Evolutionary conservation across 257 asterid genomes (phyloP).

Genomic region (Solanum dulcamara): DNA sequence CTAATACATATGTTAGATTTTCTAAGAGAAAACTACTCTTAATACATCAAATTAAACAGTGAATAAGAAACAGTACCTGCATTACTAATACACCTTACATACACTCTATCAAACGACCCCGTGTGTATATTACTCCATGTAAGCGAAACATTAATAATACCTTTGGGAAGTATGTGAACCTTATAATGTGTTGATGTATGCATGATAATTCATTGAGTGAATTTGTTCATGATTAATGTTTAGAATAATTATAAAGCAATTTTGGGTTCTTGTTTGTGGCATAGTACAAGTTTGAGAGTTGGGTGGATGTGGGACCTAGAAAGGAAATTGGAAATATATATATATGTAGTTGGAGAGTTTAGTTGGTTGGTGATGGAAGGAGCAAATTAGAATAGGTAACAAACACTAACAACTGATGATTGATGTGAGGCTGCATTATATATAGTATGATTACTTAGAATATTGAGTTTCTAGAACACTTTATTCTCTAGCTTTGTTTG

Average conservation of each 20-base stretch:
- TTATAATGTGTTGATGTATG: slow-evolving; percentile 14
- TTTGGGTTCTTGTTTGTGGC: slow-evolving; percentile 28
- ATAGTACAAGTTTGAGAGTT: slow-evolving; percentile 44
- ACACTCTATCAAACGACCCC: not conserved
- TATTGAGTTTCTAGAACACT: not conserved
- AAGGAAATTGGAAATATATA: slow-evolving; percentile 18
- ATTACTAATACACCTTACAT: not conserved
- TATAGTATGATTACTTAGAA: not conserved
- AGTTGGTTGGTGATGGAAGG: slow-evolving; percentile 25
- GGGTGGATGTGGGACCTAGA: slow-evolving; percentile 50
- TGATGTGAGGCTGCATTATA: not conserved
- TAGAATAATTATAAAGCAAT: slow-evolving; percentile 23
- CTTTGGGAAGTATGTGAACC: slow-evolving; percentile 3
- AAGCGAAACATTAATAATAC: not conserved
- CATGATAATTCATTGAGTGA: slow-evolving; percentile 11
- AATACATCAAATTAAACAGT: no score
- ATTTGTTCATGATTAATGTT: slow-evolving; percentile 10
- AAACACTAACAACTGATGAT: slow-evolving; percentile 8
- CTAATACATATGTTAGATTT: no score
- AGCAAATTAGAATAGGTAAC: slow-evolving; percentile 10
- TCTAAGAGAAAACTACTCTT: no score
- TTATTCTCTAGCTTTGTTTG: not conserved
- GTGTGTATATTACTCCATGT: not conserved
- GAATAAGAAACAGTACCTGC: no score
- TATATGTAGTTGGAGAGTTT: slow-evolving; percentile 31